phyloP scores from a whole-genome alignment of 176 grass and related monocot species.

The Raddia guianensis region DNA sequence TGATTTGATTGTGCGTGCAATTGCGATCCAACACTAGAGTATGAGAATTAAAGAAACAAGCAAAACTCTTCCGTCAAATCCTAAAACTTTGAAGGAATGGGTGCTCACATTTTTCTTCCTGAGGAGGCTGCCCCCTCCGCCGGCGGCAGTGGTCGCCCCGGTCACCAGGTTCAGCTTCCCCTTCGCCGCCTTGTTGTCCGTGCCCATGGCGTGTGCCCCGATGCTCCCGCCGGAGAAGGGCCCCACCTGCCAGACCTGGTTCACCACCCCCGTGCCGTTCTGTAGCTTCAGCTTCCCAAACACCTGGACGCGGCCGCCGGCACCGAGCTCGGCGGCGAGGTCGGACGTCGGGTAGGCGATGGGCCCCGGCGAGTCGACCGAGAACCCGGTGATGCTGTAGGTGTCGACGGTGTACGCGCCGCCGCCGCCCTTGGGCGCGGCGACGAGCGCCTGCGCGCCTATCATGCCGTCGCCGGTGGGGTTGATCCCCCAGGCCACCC shows the following conservation, averaged over 20 bases:
- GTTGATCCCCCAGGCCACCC: constrained; percentile 75
- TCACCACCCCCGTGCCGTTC: constrained; percentile 46
- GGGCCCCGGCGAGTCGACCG: not conserved
- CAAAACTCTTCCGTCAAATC: not conserved
- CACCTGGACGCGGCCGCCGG: constrained; percentile 51
- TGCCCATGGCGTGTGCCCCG: not conserved
- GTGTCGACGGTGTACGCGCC: constrained; percentile 61
- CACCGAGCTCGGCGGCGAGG: constrained; percentile 54
- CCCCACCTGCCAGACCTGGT: constrained; percentile 79
- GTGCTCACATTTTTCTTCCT: constrained; percentile 70
- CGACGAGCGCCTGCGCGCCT: constrained; percentile 67
- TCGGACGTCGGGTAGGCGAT: constrained; percentile 41
- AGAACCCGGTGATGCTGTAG: constrained; percentile 25
- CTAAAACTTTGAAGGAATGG: not conserved
- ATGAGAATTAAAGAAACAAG: constrained; percentile 4
- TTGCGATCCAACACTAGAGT: not conserved
- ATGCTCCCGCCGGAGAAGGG: constrained; percentile 21
- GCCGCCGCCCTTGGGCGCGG: constrained; percentile 38
- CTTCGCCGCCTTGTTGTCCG: constrained; percentile 38
- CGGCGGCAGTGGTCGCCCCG: constrained; percentile 40
- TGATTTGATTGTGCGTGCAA: not conserved
- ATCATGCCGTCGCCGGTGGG: constrained; percentile 37
- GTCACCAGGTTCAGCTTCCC: constrained; percentile 71
- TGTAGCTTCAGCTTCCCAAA: constrained; percentile 61
- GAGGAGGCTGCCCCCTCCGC: constrained; percentile 28